phyloP scores from a whole-genome alignment of 106 monocot species.

The Allium fistulosum region DNA sequence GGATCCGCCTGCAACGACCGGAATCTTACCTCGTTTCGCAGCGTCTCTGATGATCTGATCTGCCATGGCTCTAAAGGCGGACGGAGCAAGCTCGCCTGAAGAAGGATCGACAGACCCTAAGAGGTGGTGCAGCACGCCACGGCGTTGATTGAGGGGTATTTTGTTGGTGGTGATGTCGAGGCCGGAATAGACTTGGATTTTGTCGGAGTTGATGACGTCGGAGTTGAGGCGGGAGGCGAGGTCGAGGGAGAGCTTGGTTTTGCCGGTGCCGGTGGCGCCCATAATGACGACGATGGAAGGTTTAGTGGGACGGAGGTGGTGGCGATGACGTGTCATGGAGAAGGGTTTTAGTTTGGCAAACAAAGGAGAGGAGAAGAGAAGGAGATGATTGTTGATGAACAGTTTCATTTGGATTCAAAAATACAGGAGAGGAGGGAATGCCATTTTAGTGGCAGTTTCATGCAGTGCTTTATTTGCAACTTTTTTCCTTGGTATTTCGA shows the following conservation, averaged over 20 bases:
- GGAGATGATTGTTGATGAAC: too few relatives aligned
- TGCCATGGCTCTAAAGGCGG: slow-evolving; percentile 43
- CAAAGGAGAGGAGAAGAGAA: too few relatives aligned
- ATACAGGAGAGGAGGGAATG: too few relatives aligned
- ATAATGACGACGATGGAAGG: slow-evolving; percentile 50
- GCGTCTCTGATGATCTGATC: slow-evolving; percentile 26
- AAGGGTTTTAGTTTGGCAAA: too few relatives aligned
- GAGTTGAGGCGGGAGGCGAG: slow-evolving; percentile 30
- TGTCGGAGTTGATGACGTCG: slow-evolving; percentile 87
- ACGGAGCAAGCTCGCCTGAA: slow-evolving; percentile 46
- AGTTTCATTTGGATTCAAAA: too few relatives aligned
- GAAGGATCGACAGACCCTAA: slow-evolving; percentile 56
- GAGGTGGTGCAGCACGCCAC: slow-evolving; percentile 76
- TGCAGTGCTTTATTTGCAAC: too few relatives aligned
- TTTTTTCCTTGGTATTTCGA: too few relatives aligned
- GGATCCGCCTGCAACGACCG: slow-evolving; percentile 84
- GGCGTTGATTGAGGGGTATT: slow-evolving; percentile 40
- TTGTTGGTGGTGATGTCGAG: slow-evolving; percentile 96
- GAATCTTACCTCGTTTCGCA: slow-evolving; percentile 25
- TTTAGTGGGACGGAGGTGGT: not conserved
- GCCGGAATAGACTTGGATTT: slow-evolving; percentile 84
- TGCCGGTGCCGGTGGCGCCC: slow-evolving; percentile 93
- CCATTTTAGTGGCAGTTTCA: too few relatives aligned
- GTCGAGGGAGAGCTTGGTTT: slow-evolving; percentile 84
- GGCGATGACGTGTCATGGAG: too few relatives aligned